Percentiles rank a stretch among this genome's conserved stretches.
phyloP scores from a whole-genome alignment of 768 basidiomycete genomes.

The Serendipita sp. region DNA sequence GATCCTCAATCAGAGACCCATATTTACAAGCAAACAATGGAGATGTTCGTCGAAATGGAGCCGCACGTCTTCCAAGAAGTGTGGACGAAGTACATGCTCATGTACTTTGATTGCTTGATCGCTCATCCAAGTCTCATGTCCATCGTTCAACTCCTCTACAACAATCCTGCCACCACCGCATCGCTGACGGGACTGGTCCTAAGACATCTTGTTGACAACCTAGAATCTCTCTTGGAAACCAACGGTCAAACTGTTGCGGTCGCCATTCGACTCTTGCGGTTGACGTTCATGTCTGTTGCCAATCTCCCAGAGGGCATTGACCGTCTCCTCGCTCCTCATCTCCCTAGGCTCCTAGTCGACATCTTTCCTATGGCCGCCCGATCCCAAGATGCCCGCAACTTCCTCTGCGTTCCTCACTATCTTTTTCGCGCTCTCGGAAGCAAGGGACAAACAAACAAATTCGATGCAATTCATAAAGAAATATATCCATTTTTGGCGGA shows the following conservation, averaged over 20 bases:
- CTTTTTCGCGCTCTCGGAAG: constrained; percentile 89
- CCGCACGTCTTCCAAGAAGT: constrained; percentile 90
- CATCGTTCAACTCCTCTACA: constrained; percentile 71
- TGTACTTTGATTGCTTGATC: constrained; percentile 69
- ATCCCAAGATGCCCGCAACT: constrained; percentile 84
- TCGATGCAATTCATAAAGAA: constrained; percentile 89
- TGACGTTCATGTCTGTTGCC: constrained; percentile 81
- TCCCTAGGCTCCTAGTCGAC: constrained; percentile 87
- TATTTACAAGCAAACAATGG: constrained; percentile 63
- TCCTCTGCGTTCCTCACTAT: constrained; percentile 65
- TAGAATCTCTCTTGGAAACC: constrained; percentile 71
- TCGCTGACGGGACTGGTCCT: constrained; percentile 81
- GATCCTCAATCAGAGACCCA: constrained; percentile 31
- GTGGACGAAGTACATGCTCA: constrained; percentile 83
- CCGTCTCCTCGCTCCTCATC: constrained; percentile 80
- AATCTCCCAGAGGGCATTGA: constrained; percentile 63
- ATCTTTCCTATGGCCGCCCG: constrained; percentile 90
- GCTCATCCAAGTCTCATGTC: constrained; percentile 67
- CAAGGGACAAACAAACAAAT: constrained; percentile 55
- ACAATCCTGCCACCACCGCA: constrained; percentile 57
- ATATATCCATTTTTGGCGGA: constrained; percentile 91
- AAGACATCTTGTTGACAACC: constrained; percentile 64
- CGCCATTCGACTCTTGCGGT: constrained; percentile 84
- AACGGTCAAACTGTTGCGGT: constrained; percentile 69
- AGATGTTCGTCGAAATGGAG: constrained; percentile 72